Conservation (phyloP, 768 basidiomycete genomes). For the Russula foetens region DNA sequence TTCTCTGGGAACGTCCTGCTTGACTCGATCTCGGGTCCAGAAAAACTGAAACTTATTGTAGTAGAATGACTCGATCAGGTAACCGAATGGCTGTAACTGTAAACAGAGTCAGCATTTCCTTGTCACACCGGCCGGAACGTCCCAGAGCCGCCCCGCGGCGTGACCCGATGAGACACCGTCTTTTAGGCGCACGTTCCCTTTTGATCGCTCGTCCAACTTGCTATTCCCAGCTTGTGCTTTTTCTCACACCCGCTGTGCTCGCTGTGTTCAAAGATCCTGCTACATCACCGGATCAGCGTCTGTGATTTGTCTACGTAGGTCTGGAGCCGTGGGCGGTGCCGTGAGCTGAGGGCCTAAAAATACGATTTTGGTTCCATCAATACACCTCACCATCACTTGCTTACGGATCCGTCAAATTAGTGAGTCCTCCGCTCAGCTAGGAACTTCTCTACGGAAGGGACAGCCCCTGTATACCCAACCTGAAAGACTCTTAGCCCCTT, state of each 20-base stretch:
- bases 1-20: not conserved
- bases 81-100: not conserved
- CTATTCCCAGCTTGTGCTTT: constrained; percentile 6
- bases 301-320: not conserved
- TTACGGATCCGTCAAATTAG: constrained; percentile 7
- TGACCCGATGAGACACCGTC: constrained; percentile 3
- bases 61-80: constrained; percentile 9
- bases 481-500: not conserved
- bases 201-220: constrained; percentile 11
- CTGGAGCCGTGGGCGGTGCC: not conserved
- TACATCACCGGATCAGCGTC: constrained; percentile 1
- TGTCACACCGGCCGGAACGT: not conserved
- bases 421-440: not conserved
- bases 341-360: not conserved
- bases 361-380: not conserved
- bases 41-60: not conserved
- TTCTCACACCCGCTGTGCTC: constrained; percentile 7
- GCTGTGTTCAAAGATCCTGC: not conserved
- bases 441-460: constrained; percentile 11
- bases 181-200: not conserved
- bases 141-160: constrained; percentile 13
- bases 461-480: constrained; percentile 1
- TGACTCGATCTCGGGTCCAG: not conserved
- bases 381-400: not conserved
- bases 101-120: not conserved